These are phyloP conservation scores for Colletotrichum liriopes DNA, from an alignment of 2,329 filamentous ascomycete species.

Conservation along the genomic window DNA sequence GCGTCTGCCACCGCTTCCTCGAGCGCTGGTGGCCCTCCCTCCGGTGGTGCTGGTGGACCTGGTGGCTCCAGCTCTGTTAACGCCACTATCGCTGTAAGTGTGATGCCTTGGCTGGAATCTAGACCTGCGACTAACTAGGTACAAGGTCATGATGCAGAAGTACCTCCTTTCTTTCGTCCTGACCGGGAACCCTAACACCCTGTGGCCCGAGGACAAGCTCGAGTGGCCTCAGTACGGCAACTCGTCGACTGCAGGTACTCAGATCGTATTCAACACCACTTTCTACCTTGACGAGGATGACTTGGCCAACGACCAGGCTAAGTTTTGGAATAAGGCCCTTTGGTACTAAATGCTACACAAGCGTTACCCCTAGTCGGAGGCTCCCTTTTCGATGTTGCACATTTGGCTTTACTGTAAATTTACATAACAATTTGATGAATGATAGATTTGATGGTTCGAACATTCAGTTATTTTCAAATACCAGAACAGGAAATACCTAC, in stretches of 20 bases:
- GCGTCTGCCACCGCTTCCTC: neutral
- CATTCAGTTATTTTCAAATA: too few species aligned
- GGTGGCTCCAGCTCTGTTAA: constrained; percentile 20
- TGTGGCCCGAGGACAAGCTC: constrained; percentile 25
- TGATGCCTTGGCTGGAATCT: too few species aligned
- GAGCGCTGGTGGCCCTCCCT: constrained; percentile 1
- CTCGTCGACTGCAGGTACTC: constrained; percentile 15
- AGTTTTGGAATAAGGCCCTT: constrained; percentile 23
- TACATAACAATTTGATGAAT: too few species aligned
- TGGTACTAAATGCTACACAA: neutral
- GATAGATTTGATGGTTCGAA: too few species aligned
- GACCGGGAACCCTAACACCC: constrained; percentile 23
- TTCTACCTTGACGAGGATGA: constrained; percentile 24
- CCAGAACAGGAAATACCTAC: too few species aligned
- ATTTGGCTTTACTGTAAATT: too few species aligned
- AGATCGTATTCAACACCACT: constrained; percentile 29
- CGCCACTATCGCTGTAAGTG: constrained; percentile 16
- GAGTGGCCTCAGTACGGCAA: constrained; percentile 35
- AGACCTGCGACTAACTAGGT: neutral
- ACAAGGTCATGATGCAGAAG: constrained; percentile 31
- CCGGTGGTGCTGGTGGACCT: constrained; percentile 7
- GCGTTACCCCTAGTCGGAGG: too few species aligned
- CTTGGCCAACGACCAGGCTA: constrained; percentile 24
- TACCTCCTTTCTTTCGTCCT: constrained; percentile 23
- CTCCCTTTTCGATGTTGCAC: too few species aligned